A percentile compares a stretch with the other conserved stretches of the same genome.
These are phyloP conservation scores for Fusarium sp. DNA, from an alignment of 2,329 filamentous ascomycete genomes.

Conservation along the genomic window DNA sequence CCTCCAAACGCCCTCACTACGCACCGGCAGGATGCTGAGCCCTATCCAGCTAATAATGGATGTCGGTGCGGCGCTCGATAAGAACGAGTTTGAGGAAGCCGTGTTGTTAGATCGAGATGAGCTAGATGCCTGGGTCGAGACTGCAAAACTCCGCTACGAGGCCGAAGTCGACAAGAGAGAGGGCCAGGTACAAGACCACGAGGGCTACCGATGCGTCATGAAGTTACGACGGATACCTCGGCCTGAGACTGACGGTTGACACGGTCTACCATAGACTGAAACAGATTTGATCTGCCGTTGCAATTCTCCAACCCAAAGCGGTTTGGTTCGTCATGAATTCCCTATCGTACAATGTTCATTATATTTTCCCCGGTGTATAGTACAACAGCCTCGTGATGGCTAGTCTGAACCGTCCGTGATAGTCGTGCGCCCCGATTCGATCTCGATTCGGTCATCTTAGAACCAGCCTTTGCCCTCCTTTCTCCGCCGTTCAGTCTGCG, in stretches of 20 bases:
- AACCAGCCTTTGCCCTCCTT: conserved; percentile 51
- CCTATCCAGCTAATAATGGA: neutral
- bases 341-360: conserved; percentile 29
- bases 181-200: neutral
- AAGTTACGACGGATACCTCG: neutral
- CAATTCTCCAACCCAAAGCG: neutral
- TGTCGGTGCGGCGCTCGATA: neutral
- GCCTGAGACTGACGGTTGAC: neutral
- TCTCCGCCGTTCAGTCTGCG: conserved; percentile 53
- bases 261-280: neutral
- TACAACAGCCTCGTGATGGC: conserved; percentile 19
- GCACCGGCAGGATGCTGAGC: neutral
- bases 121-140: conserved; percentile 3
- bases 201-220: neutral
- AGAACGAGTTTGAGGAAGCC: neutral
- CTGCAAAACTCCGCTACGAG: neutral
- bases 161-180: neutral
- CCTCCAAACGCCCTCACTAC: neutral
- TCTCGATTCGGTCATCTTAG: conserved; percentile 12
- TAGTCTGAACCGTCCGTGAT: neutral
- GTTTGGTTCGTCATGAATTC: neutral
- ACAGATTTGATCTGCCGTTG: neutral
- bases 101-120: neutral
- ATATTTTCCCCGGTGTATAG: conserved; percentile 15
- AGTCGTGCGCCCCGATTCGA: neutral